Evolutionary conservation across 2,329 filamentous ascomycete species (phyloP), one percentile per base, ranked within the genome.

Genomic region (Alternaria incomplexa): DNA sequence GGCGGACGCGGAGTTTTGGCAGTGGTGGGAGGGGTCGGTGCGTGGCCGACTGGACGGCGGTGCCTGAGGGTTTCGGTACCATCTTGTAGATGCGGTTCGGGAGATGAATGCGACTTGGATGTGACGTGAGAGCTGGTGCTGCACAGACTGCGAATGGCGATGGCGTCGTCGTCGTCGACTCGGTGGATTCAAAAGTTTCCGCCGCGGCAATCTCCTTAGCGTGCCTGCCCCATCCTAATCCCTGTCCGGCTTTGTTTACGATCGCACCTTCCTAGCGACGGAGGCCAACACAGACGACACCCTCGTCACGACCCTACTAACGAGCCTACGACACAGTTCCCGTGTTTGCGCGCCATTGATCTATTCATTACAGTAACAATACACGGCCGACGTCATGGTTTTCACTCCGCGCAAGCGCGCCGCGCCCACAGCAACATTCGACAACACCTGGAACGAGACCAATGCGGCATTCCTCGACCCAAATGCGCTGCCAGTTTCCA

Each of bases 1-100:
- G 84, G 68, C 87, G 86, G 53, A 92, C 85, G 72, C 88, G 87
- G 61, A 92, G 85, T 74, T 89, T 88, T 6, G 83, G 85, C 4
- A 89, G 82, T 20, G 87, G 87, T 40, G 87, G 87, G 13, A 89
- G 82, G 66, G 84, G 84, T 43, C 85, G 83, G 62, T 81, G 77
- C 23, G 80, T 80, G 67, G 73, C 74, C 60, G 79, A 76, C 66
- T 77, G 76, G 28, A 73, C 68, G 58, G 77, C 66, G 43, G 67
- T 64, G 51, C 72, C 72, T 52, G 78, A 74, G 13, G 77, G 77
- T 60, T 80, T 80, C 4, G 77, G 77, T 5, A 79, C 77, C 77
- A 80, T 80, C 32, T 56, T 66, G 71, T 25, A 51, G 62, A 20
- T 54, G 30, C n/a, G 30, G 61, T 53, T 58, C 52, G 36, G 46